These are phyloP conservation scores for Phytopythium ostracodes DNA, from an alignment of 352 stramenopile genomes.

Conservation along the genomic window DNA sequence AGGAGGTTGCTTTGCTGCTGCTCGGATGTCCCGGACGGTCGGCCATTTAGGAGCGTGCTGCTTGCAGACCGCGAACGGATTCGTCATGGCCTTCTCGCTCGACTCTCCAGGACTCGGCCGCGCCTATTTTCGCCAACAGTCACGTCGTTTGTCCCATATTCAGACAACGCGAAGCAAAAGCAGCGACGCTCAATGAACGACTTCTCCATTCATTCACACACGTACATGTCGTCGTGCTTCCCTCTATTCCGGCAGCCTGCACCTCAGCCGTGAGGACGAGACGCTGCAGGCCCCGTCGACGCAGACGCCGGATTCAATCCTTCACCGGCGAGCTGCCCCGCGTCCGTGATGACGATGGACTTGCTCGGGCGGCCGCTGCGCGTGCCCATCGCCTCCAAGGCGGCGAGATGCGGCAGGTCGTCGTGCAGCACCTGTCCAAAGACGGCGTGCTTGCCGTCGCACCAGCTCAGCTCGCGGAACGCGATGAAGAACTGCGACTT, in stretches of 20 bases:
- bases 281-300: neutral
- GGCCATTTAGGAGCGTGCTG: neutral
- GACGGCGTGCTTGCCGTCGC: constrained; percentile 99
- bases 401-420: constrained; percentile 47
- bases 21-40: neutral
- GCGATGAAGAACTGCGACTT: constrained; percentile 99
- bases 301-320: neutral
- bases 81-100: neutral
- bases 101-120: neutral
- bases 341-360: constrained; percentile 52
- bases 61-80: neutral
- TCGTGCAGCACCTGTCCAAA: constrained; percentile 94
- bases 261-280: neutral
- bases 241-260: no score
- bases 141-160: neutral
- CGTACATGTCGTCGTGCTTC: neutral
- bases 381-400: constrained; percentile 45
- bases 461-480: constrained; percentile 74
- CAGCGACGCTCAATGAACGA: neutral
- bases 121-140: constrained; percentile 4
- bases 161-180: neutral
- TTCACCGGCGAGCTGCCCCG: constrained; percentile 43
- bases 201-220: neutral
- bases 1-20: neutral
- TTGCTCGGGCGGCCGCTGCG: constrained; percentile 40